Base-by-base conservation (phyloP, 331 rosid genomes). In the Pyracantha coccinea region DNA sequence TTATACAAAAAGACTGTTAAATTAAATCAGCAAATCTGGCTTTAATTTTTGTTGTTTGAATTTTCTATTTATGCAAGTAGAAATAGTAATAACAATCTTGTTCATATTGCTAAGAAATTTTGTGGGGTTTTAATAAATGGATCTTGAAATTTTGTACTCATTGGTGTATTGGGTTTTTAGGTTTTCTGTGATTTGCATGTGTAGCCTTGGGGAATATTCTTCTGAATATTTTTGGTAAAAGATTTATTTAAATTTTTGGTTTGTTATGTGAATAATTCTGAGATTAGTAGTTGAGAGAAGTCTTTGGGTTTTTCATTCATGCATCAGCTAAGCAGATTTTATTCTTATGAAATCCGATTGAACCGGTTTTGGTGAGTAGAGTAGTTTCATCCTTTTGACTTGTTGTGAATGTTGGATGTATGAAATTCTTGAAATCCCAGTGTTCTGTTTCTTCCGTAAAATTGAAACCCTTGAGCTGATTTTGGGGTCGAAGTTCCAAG, bases 61-160 rank as follows among this genome's bases (percentile, higher is more conserved):
- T 54, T 72, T 9, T 23, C 4, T 38, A 21, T 24, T 62, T 61
- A 28, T 57, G 54, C 45, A 23, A 8, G 54, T 2, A 45, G 33
- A 33, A 63, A 50, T 50, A 50, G 55, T 17, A 50, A 50, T 16
- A 50, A 50, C 16, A 50, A 2, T 16, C 55, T 50, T 50, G 20
- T 16, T 50, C 5, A 0, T 2, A 6, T 21, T 27, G 38, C 53
- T 19, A 24, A 0, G 17, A 28, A 53, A 5, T 20, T 47, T 63
- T 74, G 21, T 3, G 55, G 55, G 55, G 19, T 68, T n/a, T 29
- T 54, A 66, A 47, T 4, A 0, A 35, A 24, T 31, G 71, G 85
- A 73, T 71, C 76, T 83, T 76, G 82, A 88, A 83, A 83, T 87
- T 88, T 75, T 76, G 27, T 71, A n/a, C 32, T 50, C 10, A 33